These are phyloP conservation scores for Coprinellus aureogranulatus DNA, from an alignment of 768 basidiomycete genomes.

Conservation along the genomic window DNA sequence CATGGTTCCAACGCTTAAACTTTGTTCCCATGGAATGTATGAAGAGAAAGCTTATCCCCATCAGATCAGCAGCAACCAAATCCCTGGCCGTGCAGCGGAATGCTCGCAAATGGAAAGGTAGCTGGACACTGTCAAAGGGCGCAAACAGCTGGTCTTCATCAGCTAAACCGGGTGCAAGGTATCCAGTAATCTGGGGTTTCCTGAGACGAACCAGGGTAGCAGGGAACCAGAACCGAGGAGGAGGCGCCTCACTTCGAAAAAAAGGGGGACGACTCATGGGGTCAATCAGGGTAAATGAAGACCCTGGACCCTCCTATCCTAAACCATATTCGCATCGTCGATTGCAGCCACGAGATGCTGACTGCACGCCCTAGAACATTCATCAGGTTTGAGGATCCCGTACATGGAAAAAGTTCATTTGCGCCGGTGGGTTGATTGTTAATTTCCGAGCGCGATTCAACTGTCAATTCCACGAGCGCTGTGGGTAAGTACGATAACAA, in stretches of 20 bases:
- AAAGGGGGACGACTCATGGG: background rate
- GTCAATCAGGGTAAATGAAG: background rate
- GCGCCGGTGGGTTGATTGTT: background rate
- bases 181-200: background rate
- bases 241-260: background rate
- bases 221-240: constrained; percentile 3
- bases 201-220: background rate
- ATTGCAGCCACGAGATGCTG: no score
- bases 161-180: background rate
- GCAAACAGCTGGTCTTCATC: background rate
- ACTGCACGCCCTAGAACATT: background rate
- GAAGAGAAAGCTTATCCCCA: no score
- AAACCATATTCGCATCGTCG: background rate
- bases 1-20: no score
- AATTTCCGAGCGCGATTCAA: background rate
- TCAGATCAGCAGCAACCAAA: no score
- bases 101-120: background rate
- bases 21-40: no score
- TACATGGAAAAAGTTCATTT: background rate
- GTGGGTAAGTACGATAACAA: background rate
- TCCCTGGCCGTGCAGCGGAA: no score
- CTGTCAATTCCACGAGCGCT: background rate
- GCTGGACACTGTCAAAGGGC: background rate
- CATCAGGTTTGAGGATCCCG: background rate
- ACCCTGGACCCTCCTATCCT: background rate